Base-by-base conservation (phyloP, 495 filamentous ascomycete species). In the Daldinia loculata region DNA sequence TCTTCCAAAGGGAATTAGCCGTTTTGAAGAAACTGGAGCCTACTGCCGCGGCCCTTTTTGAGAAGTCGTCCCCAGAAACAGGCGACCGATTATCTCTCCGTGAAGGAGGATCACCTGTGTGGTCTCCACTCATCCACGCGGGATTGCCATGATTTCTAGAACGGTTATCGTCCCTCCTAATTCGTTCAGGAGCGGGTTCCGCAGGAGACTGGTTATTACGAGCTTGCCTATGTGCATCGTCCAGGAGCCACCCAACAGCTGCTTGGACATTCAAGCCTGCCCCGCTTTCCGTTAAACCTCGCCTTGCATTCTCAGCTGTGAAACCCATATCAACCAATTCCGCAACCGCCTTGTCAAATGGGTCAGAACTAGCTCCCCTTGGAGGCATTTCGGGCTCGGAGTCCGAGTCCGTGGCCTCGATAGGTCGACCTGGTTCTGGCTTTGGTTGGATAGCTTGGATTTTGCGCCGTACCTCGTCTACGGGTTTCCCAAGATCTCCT, bases 301-400 rank as follows among this genome's bases (percentile, higher is more conserved):
- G 84, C 64, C 85, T 87, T 24, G 96, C 88, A 64, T 93, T 93
- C 50, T 95, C 91, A 0, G 89, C 86, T 0, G 91, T 88, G 65
- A 99, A 99, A 26, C 95, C 95, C 89, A 98, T 98, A 71, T 98
- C 95, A 9, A 98, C 90, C 19, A 99, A 79, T 75, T 98, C 93
- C 1, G 93, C 94, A 61, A 98, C 87, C 4, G 93, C 93, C 57
- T 86, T 87, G 76, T 97, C 94, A 52, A 89, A 88, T 8, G 90
- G 91, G 74, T 90, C 89, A 9, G 71, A 74, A 0, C 79, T 81
- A 64, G 66, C 73, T 32, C 64, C 67, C 12, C 74, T 34, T 70
- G 70, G 43, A 67, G 79, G 50, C 29, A 30, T 56, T 39, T 79
- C 82, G 1, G 66, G 66, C 36, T 81, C 80, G 1, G 82, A 80